Conservation (phyloP, 2,329 filamentous ascomycete genomes). For the Alternaria infectoria region DNA sequence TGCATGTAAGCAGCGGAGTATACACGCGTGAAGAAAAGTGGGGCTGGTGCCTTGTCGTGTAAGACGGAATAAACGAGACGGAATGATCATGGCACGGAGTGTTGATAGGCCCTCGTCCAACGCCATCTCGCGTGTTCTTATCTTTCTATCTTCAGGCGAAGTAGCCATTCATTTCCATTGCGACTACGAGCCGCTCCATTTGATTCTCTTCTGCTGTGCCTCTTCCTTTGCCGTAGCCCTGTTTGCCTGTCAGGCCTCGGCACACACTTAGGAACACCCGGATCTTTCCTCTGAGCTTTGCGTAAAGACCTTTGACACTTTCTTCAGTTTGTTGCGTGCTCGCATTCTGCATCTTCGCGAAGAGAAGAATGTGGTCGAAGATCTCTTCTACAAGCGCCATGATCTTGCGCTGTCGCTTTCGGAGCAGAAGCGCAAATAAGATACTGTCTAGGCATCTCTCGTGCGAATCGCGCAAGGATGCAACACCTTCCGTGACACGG, state of each 20-base stretch:
- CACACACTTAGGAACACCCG: constrained; percentile 77
- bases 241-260: constrained; percentile 69
- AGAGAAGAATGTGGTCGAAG: constrained; percentile 73
- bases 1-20: background rate
- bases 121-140: too few relatives aligned
- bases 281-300: constrained; percentile 72
- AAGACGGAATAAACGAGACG: background rate
- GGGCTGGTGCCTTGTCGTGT: background rate
- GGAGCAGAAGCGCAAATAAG: constrained; percentile 73
- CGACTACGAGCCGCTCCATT: constrained; percentile 71
- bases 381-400: constrained; percentile 77
- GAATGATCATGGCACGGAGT: background rate
- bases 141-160: constrained; percentile 50
- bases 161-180: constrained; percentile 74
- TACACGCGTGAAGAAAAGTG: background rate
- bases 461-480: constrained; percentile 71
- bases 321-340: constrained; percentile 29
- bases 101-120: background rate
- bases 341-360: constrained; percentile 52
- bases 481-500: constrained; percentile 63
- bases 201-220: constrained; percentile 60
- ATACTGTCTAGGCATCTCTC: constrained; percentile 77
- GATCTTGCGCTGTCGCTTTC: constrained; percentile 76
- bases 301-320: constrained; percentile 62
- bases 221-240: constrained; percentile 49